These are phyloP conservation scores for Aspergillus fischeri DNA, from an alignment of 2,329 filamentous ascomycete species.

Conservation along the genomic window DNA sequence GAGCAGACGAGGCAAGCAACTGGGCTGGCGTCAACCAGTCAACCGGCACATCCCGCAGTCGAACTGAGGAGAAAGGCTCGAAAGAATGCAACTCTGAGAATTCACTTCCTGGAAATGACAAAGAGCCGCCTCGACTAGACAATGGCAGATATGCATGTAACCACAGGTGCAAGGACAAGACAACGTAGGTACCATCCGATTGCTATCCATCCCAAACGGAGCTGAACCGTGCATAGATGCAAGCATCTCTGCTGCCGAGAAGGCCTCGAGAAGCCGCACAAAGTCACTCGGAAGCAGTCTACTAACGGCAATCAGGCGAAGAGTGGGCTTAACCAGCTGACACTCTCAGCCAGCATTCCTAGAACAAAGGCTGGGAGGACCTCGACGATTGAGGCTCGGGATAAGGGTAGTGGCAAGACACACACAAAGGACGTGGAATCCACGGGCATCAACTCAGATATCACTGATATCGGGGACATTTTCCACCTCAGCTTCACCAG, in stretches of 20 bases:
- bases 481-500: neutral
- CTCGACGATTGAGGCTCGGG: conserved; percentile 1
- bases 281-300: conserved; percentile 29
- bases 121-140: conserved; percentile 50
- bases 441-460: neutral
- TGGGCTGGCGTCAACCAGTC: conserved; percentile 17
- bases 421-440: neutral
- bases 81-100: conserved; percentile 2
- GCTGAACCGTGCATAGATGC: conserved; percentile 46
- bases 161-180: conserved; percentile 63
- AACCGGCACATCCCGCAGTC: neutral
- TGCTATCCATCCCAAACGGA: neutral
- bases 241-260: conserved; percentile 70
- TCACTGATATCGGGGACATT: neutral
- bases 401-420: neutral
- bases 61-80: neutral
- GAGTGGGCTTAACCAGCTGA: conserved; percentile 25
- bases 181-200: conserved; percentile 30
- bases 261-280: conserved; percentile 62
- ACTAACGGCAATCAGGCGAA: conserved; percentile 15
- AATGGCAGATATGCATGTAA: conserved; percentile 75
- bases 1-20: conserved; percentile 15
- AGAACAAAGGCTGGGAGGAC: conserved; percentile 15
- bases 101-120: conserved; percentile 7
- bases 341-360: conserved; percentile 24